phyloP scores from a whole-genome alignment of 805 yeast genomes.

The Debaryomyces hansenii region DNA sequence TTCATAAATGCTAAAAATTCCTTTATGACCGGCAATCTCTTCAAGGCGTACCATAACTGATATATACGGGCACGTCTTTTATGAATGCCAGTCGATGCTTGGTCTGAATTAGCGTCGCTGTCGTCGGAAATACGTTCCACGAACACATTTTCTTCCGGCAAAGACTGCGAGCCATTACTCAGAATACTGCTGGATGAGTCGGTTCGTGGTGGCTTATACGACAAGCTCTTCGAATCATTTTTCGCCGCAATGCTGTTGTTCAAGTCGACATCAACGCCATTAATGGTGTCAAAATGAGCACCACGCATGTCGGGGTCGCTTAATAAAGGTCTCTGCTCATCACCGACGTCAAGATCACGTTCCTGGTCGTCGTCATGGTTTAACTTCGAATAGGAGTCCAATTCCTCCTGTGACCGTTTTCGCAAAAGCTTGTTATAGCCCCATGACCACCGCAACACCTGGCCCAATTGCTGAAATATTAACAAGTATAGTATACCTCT shows the following conservation, averaged over 20 bases:
- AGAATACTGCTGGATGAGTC: neutral
- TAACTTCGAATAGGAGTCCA: conserved; percentile 17
- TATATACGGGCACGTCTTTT: neutral
- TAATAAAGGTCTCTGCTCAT: neutral
- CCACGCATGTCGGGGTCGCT: neutral
- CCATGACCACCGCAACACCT: conserved; percentile 84
- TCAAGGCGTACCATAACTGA: conserved; percentile 4
- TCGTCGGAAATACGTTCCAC: neutral
- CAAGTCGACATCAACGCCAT: neutral
- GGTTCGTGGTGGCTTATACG: neutral
- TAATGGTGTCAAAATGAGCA: neutral
- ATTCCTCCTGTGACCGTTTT: conserved; percentile 44
- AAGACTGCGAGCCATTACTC: neutral
- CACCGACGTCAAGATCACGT: neutral
- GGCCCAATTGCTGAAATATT: conserved; percentile 82
- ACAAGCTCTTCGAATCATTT: neutral
- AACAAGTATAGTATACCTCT: conserved; percentile 74
- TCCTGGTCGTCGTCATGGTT: neutral
- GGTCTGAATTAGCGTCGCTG: neutral
- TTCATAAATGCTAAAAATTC: conserved; percentile 55
- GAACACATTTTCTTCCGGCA: neutral
- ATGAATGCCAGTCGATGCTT: neutral
- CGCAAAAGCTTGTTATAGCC: conserved; percentile 72
- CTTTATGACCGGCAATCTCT: conserved; percentile 7
- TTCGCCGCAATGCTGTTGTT: neutral